A percentile compares a stretch with the other conserved stretches of the same genome.
phyloP scores from a whole-genome alignment of 2,329 filamentous ascomycete genomes.

The Cercospora brassicicola region DNA sequence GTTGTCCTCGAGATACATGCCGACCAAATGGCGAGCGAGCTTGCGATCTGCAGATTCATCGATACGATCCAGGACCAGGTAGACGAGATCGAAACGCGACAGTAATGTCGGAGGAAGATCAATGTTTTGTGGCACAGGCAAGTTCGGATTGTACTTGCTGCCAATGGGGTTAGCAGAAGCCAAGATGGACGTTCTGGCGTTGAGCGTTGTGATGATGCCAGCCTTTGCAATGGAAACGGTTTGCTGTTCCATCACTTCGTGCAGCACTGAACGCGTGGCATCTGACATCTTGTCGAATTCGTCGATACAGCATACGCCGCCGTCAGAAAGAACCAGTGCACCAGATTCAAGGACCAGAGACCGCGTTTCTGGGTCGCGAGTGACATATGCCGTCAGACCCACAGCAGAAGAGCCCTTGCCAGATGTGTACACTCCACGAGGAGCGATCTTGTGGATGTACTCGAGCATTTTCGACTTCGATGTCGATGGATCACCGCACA shows the following conservation, averaged over 20 bases:
- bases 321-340: conserved; percentile 71
- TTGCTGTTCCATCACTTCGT: conserved; percentile 81
- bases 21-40: conserved; percentile 86
- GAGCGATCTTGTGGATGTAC: conserved; percentile 97
- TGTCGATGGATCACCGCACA: conserved; percentile 96
- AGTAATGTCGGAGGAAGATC: conserved; percentile 92
- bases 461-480: conserved; percentile 91
- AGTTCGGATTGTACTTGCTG: conserved; percentile 92
- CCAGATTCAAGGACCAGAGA: conserved; percentile 74
- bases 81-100: conserved; percentile 94
- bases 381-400: conserved; percentile 75
- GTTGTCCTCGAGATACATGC: conserved; percentile 94
- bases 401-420: conserved; percentile 75
- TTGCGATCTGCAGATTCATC: conserved; percentile 88
- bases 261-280: conserved; percentile 69
- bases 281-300: conserved; percentile 82
- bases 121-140: conserved; percentile 96
- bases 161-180: conserved; percentile 97
- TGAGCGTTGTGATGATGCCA: conserved; percentile 82
- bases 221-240: conserved; percentile 77
- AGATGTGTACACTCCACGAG: conserved; percentile 76
- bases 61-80: conserved; percentile 89
- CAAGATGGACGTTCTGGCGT: conserved; percentile 91
- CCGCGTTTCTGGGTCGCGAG: conserved; percentile 70
- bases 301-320: conserved; percentile 75